A percentile compares a stretch with the other conserved stretches of the same genome.
phyloP scores from a whole-genome alignment of 352 stramenopile species.

The Thraustochytrium sp. region DNA sequence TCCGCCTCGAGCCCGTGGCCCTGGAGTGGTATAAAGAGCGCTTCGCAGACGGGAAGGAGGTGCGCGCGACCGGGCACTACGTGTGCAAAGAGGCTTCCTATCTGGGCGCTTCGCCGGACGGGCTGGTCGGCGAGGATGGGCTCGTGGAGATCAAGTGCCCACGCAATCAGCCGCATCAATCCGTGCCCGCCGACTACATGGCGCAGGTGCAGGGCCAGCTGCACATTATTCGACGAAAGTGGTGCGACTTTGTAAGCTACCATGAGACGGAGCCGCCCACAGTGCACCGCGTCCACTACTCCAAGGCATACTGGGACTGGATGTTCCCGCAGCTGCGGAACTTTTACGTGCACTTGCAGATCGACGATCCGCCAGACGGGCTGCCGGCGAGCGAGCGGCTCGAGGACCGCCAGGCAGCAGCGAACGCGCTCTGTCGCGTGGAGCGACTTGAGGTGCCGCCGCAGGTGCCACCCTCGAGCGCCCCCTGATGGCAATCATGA shows the following conservation, averaged over 20 bases:
- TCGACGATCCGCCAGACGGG: neutral
- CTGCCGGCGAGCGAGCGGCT: neutral
- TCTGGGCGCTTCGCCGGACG: conserved; percentile 23
- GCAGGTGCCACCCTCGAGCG: too few relatives aligned
- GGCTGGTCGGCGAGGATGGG: conserved; percentile 15
- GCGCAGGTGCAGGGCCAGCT: conserved; percentile 33
- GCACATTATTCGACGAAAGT: conserved; percentile 12
- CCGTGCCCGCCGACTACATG: neutral
- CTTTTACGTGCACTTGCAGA: conserved; percentile 6
- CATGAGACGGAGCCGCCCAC: neutral
- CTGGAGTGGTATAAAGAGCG: neutral
- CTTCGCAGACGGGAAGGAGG: neutral
- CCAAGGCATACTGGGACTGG: neutral
- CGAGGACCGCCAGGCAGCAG: neutral
- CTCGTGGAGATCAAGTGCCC: conserved; percentile 33
- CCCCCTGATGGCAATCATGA: neutral
- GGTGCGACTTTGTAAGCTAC: conserved; percentile 40
- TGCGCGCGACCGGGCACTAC: neutral
- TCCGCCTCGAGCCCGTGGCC: neutral
- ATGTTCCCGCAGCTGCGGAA: neutral
- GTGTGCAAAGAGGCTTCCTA: neutral
- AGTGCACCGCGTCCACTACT: neutral
- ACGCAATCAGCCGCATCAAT: neutral
- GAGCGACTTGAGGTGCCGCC: too few relatives aligned
- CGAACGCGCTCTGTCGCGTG: neutral